A percentile compares a stretch with the other conserved stretches of the same genome.
Conservation (phyloP, 139 green algal species). For the Tetraselmis striata region DNA sequence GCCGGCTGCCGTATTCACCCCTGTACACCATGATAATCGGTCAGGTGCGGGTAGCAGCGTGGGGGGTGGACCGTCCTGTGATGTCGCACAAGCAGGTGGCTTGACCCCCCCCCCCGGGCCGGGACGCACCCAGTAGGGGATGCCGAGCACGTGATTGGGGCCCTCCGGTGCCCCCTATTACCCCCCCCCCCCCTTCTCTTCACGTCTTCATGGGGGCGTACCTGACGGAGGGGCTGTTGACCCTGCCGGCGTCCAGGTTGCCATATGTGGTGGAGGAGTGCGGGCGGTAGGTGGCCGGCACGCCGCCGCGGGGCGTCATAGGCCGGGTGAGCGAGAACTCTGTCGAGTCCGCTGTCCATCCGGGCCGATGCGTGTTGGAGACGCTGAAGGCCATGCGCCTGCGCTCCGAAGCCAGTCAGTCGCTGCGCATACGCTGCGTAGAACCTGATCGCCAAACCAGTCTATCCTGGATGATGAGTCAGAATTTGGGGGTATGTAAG, state of each 20-base stretch:
- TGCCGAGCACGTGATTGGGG: too few relatives aligned
- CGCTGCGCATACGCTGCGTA: too few relatives aligned
- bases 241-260: background rate
- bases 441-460: too few relatives aligned
- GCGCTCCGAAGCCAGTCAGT: too few relatives aligned
- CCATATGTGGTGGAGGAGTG: background rate
- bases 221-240: background rate
- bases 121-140: too few relatives aligned
- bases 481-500: background rate
- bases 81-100: too few relatives aligned
- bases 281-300: background rate
- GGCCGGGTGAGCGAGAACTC: background rate
- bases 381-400: background rate
- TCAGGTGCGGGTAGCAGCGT: too few relatives aligned
- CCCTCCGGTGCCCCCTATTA: too few relatives aligned
- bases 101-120: too few relatives aligned
- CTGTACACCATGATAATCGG: background rate
- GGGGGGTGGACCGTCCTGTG: too few relatives aligned
- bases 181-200: too few relatives aligned
- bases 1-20: background rate
- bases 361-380: background rate
- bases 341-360: background rate
- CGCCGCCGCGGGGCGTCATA: background rate
- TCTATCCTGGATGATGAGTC: background rate
- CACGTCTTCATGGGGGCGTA: too few relatives aligned